Conservation (phyloP, 2,329 filamentous ascomycete species). For the Fusarium cicatricum region DNA sequence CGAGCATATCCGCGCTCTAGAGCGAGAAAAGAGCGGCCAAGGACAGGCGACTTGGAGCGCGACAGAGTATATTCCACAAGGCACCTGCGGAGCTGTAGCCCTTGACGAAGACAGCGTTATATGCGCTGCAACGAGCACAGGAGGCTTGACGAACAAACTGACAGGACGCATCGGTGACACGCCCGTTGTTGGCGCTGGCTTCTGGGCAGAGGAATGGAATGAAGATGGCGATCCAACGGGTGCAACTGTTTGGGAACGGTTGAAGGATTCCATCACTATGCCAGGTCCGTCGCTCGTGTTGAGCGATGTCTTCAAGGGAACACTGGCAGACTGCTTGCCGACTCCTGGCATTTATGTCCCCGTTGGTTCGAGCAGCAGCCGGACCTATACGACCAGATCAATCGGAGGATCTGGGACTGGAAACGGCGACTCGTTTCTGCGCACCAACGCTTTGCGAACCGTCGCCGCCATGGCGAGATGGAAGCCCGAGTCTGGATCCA, state of each 20-base stretch:
- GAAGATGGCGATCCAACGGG: constrained; percentile 53
- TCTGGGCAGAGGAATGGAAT: constrained; percentile 88
- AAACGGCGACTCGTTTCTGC: constrained; percentile 88
- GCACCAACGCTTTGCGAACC: constrained; percentile 74
- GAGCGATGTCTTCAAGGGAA: constrained; percentile 52
- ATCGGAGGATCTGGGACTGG: constrained; percentile 79
- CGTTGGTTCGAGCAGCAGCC: neutral
- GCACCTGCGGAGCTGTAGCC: constrained; percentile 84
- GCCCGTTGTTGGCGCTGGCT: constrained; percentile 82
- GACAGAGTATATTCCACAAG: constrained; percentile 77
- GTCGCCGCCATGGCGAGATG: constrained; percentile 78
- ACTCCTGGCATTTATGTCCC: constrained; percentile 52
- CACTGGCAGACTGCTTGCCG: constrained; percentile 69
- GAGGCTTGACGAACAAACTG: constrained; percentile 88
- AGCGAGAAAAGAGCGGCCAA: constrained; percentile 56
- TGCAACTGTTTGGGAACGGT: constrained; percentile 15
- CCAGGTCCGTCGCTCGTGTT: constrained; percentile 30
- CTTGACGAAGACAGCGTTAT: constrained; percentile 79
- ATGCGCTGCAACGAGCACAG: constrained; percentile 73
- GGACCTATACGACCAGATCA: constrained; percentile 44
- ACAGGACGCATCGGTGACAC: constrained; percentile 88
- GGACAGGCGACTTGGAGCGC: constrained; percentile 63
- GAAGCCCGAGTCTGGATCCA: constrained; percentile 57
- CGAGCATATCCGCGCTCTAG: constrained; percentile 71
- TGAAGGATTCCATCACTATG: constrained; percentile 17